Evolutionary conservation across 129 eudicot species (phyloP), one percentile per base, ranked within the genome.

Genomic region (Oenanthe sinensis): DNA sequence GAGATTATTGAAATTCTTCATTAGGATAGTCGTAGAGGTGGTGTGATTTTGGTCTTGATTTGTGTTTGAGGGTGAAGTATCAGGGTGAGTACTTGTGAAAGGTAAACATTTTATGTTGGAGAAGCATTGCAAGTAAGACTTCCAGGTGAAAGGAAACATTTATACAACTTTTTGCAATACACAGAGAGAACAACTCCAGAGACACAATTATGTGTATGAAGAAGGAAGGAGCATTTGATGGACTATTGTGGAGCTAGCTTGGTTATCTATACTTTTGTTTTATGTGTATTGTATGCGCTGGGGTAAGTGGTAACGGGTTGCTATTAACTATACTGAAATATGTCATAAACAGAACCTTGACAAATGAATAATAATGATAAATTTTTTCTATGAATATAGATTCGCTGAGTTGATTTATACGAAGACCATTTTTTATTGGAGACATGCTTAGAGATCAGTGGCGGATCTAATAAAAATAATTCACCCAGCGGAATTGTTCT

Each of bases 1-100:
- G 26, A 82, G 36, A 75, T 83, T 77, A 67, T 84, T 82, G 74
- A 65, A 84, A 39, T 77, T 82, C 36, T 81, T 84, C 72, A 78
- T 24, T 5, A 33, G 36, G 79, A 63, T 33, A 0, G 54, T 36
- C 8, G 42, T 60, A 24, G 80, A 46, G 30, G 80, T 63, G 8
- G 67, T 60, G 3, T 60, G 68, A 60, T 60, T 9, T 8, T 60
- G 68, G 68, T 60, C 33, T 60, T 60, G 68, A 60, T 60, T 60
- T n/a, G 14, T 20, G 19, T 30, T 33, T 50, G 68, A 19, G 49
- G 71, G 79, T 54, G 79, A 77, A 37, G 72, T 50, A 5, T 26
- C 44, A 36, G 80, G 40, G 28, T 40, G 80, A 39, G 55, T 72
- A n/a, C n/a, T n/a, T 17, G 30, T 43, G 5, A 43, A 0, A 8